Base-by-base conservation (phyloP, 495 filamentous ascomycete species). In the Talaromyces wortmannii region DNA sequence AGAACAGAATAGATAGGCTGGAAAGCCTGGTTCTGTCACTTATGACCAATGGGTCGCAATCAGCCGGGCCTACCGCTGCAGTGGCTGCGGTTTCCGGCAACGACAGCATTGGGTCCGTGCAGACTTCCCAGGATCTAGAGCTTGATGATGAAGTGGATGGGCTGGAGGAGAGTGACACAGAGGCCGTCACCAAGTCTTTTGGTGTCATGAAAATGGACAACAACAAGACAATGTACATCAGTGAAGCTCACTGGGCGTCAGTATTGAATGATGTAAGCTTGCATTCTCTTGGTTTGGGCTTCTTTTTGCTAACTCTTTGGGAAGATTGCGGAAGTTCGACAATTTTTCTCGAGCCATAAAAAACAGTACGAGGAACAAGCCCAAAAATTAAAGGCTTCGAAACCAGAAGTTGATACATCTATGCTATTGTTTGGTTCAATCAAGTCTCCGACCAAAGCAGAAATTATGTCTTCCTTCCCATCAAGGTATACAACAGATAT, bases 1-100 rank as follows among this genome's bases (percentile, higher is more conserved):
- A 99, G 72, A 95, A 92, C 64, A 88, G 94, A 66, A 99, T 99
- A 71, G 91, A 99, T 74, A 86, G 94, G 60, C 72, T 99, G 60
- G 94, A 99, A 80, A 88, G 92, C 51, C 74, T 99, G 64, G 94
- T 99, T 52, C 69, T 99, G 51, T 95, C 90, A 3, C 74, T 99
- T 70, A 97, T 99, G 94, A 92, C 91, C 59, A 92, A 91, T 70
- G 91, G 90, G 48, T 71, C 74, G n/a, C 77, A 81, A 60, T 77
- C 83, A 57, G 82, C 75, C 66, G 83, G 85, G 47, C 83, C 80
- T 2, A 72, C 83, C 7, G 89, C 78, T 13, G 81, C 84, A 8
- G 69, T 78, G 50, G 81, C 84, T 40, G 84, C 83, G 4, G 77
- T 88, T 29, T 84, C 86, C 3, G 76, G 79, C 29, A 81, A 83